Evolutionary conservation across 305 asterid species (phyloP).

Genomic region (Lippia alba): DNA sequence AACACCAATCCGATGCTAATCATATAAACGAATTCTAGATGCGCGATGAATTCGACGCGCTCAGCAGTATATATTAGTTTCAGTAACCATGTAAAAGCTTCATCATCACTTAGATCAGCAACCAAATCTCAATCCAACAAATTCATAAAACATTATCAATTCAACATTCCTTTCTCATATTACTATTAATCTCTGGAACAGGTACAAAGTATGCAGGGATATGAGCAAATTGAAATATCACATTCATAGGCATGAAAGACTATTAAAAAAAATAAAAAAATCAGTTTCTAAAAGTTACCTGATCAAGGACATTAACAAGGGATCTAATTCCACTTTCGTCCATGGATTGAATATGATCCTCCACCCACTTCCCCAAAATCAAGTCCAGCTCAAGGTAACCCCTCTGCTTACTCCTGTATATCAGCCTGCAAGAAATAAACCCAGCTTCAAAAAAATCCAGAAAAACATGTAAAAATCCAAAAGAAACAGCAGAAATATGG

Average conservation of each 20-base stretch:
- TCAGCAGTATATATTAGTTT: too few relatives aligned
- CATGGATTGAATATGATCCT: slow-evolving; percentile 73
- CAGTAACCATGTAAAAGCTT: too few relatives aligned
- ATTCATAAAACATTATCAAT: not conserved
- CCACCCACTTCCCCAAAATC: slow-evolving; percentile 90
- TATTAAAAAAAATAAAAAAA: not conserved
- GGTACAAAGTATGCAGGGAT: too few relatives aligned
- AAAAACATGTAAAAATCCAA: not conserved
- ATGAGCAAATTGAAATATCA: too few relatives aligned
- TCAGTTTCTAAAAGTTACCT: slow-evolving; percentile 45
- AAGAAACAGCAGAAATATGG: slow-evolving; percentile 4
- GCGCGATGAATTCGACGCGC: too few relatives aligned
- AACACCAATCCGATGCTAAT: not conserved
- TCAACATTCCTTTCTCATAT: not conserved
- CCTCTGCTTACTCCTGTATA: slow-evolving; percentile 90
- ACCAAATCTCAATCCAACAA: not conserved
- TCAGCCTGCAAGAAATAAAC: slow-evolving; percentile 50
- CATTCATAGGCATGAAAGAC: too few relatives aligned
- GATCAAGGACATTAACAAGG: slow-evolving; percentile 78
- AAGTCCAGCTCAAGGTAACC: slow-evolving; percentile 90
- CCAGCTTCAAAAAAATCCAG: not conserved
- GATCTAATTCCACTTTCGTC: slow-evolving; percentile 72
- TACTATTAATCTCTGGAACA: not conserved
- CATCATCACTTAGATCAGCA: too few relatives aligned
- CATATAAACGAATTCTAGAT: not conserved